Conservation (phyloP, 805 yeast genomes). For the Candida oleophila region DNA sequence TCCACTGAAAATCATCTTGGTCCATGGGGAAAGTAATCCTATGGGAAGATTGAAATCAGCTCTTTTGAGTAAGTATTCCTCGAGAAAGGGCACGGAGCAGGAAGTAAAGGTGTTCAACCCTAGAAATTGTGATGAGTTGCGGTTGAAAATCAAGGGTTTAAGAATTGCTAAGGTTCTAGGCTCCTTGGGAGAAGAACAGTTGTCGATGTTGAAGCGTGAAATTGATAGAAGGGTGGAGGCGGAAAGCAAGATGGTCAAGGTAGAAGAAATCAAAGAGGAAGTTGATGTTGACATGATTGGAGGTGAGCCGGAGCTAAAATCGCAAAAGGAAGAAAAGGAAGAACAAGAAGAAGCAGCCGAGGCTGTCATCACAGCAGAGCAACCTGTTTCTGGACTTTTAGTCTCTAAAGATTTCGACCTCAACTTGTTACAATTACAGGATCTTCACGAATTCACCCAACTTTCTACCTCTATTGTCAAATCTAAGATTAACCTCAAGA, state of each 20-base stretch:
- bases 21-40: conserved; percentile 97
- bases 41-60: conserved; percentile 98
- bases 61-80: conserved; percentile 77
- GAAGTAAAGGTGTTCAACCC: conserved; percentile 94
- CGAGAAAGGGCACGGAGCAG: conserved; percentile 77
- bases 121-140: conserved; percentile 78
- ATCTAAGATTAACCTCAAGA: conserved; percentile 75
- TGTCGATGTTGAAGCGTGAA: conserved; percentile 41
- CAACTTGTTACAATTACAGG: conserved; percentile 78
- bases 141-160: conserved; percentile 74
- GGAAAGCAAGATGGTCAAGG: conserved; percentile 29
- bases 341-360: conserved; percentile 9
- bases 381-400: conserved; percentile 71
- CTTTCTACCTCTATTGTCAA: conserved; percentile 80
- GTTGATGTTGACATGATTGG: conserved; percentile 5
- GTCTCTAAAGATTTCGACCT: conserved; percentile 90
- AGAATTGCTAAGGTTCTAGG: conserved; percentile 77
- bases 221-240: conserved; percentile 57
- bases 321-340: conserved; percentile 1
- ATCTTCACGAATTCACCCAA: conserved; percentile 85
- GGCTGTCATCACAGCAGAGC: conserved; percentile 22
- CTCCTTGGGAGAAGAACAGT: conserved; percentile 46
- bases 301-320: conserved; percentile 1
- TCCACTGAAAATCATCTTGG: conserved; percentile 83
- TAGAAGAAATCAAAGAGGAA: conserved; percentile 6